phyloP scores from a whole-genome alignment of 1,139 yeast species.

The Blastobotrys buckinghamii region DNA sequence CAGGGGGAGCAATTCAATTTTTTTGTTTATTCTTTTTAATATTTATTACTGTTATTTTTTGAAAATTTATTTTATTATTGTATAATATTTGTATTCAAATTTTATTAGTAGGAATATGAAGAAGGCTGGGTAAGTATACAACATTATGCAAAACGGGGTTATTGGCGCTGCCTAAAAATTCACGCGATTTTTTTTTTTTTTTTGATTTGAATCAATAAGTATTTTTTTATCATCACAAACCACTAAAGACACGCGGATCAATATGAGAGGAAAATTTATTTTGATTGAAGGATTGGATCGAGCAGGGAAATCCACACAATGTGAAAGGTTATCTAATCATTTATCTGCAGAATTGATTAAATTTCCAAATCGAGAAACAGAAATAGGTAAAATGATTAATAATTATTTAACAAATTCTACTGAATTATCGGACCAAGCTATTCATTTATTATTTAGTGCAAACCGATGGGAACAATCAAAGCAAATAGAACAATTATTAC shows the following conservation, averaged over 20 bases:
- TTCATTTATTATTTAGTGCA: conserved; percentile 86
- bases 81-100: neutral
- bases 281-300: conserved; percentile 91
- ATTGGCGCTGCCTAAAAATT: no score
- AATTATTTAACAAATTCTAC: conserved; percentile 48
- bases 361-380: conserved; percentile 84
- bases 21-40: neutral
- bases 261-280: conserved; percentile 60
- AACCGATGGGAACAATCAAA: conserved; percentile 83
- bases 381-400: conserved; percentile 73
- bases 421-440: conserved; percentile 50
- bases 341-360: conserved; percentile 52
- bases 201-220: no score
- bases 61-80: neutral
- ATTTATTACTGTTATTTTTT: neutral
- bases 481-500: conserved; percentile 42
- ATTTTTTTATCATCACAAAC: no score
- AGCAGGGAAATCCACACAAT: conserved; percentile 93
- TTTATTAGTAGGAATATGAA: no score
- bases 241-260: no score
- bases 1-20: conserved; percentile 4
- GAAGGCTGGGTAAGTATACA: no score
- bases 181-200: no score
- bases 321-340: conserved; percentile 40
- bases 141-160: no score